Conservation (phyloP, 768 basidiomycete genomes). For the Nevesoporus exiguus region DNA sequence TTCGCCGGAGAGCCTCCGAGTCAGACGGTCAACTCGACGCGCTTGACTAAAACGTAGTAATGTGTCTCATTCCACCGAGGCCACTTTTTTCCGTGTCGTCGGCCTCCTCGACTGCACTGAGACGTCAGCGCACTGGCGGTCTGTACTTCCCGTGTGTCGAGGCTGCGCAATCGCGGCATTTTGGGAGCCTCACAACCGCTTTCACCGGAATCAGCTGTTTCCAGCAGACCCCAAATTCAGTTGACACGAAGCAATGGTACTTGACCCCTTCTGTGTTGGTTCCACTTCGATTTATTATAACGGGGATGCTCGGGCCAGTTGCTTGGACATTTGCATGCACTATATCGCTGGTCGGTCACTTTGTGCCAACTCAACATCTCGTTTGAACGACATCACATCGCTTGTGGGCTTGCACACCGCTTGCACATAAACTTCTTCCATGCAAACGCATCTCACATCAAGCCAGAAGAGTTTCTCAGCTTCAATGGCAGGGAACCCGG, state of each 20-base stretch:
- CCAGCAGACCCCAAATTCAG: slow-evolving; percentile 9
- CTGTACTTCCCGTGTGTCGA: slow-evolving; percentile 6
- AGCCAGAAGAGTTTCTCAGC: slow-evolving; percentile 6
- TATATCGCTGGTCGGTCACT: too few relatives aligned
- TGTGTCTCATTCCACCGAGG: not conserved
- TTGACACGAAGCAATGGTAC: slow-evolving; percentile 5
- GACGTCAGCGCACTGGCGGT: not conserved
- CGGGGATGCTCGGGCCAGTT: slow-evolving; percentile 6
- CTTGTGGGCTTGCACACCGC: not conserved
- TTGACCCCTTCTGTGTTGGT: not conserved
- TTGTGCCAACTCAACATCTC: not conserved
- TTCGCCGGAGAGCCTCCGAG: not conserved
- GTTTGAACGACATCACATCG: not conserved
- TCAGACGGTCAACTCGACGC: not conserved
- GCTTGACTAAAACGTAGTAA: slow-evolving; percentile 16
- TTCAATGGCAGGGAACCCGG: slow-evolving; percentile 13
- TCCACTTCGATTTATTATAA: not conserved
- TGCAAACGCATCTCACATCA: not conserved
- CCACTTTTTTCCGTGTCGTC: not conserved
- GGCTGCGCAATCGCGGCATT: slow-evolving; percentile 7
- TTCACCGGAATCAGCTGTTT: slow-evolving; percentile 1
- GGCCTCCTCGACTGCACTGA: not conserved
- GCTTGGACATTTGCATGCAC: not conserved
- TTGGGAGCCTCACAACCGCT: not conserved
- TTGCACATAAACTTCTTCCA: not conserved